Evolutionary conservation across 495 filamentous ascomycete species (phyloP).

Genomic region (Podospora appendiculata): DNA sequence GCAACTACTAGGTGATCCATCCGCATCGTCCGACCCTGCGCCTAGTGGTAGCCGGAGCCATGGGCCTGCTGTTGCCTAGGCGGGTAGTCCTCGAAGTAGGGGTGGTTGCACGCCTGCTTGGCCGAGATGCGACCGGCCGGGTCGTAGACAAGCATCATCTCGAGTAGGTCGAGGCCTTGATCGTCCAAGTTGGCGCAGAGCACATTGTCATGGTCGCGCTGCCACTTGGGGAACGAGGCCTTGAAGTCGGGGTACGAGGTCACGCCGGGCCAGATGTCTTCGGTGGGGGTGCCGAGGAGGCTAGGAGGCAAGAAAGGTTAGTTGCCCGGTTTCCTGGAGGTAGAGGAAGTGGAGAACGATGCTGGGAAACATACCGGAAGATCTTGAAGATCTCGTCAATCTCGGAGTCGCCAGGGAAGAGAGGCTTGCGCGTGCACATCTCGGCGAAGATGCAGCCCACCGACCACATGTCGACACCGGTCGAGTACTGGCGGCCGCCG

Average conservation of each 20-base stretch:
- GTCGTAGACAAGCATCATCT: slow-evolving; percentile 87
- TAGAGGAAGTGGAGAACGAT: no score
- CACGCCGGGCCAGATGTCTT: slow-evolving; percentile 88
- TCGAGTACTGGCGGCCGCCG: slow-evolving; percentile 94
- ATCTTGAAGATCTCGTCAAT: slow-evolving; percentile 99
- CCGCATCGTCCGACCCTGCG: not conserved
- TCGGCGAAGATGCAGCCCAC: slow-evolving; percentile 98
- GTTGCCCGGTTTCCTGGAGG: not conserved
- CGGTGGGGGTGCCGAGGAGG: slow-evolving; percentile 83
- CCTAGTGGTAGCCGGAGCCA: slow-evolving; percentile 32
- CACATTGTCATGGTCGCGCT: slow-evolving; percentile 52
- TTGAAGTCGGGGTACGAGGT: slow-evolving; percentile 98
- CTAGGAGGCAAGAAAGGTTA: slow-evolving; percentile 35
- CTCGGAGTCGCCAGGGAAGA: slow-evolving; percentile 97
- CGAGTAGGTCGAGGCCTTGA: slow-evolving; percentile 83
- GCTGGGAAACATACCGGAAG: slow-evolving; percentile 61
- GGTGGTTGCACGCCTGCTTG: slow-evolving; percentile 88
- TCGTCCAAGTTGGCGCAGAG: slow-evolving; percentile 54
- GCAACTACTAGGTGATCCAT: not conserved
- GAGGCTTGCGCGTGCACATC: slow-evolving; percentile 96
- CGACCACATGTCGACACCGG: slow-evolving; percentile 99
- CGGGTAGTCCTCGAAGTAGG: slow-evolving; percentile 75
- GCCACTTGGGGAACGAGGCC: slow-evolving; percentile 92
- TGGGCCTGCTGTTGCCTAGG: slow-evolving; percentile 30
- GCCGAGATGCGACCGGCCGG: slow-evolving; percentile 89